Conservation (phyloP, 192 early-diverging fungal species). For the Haplosporangium gracile region DNA sequence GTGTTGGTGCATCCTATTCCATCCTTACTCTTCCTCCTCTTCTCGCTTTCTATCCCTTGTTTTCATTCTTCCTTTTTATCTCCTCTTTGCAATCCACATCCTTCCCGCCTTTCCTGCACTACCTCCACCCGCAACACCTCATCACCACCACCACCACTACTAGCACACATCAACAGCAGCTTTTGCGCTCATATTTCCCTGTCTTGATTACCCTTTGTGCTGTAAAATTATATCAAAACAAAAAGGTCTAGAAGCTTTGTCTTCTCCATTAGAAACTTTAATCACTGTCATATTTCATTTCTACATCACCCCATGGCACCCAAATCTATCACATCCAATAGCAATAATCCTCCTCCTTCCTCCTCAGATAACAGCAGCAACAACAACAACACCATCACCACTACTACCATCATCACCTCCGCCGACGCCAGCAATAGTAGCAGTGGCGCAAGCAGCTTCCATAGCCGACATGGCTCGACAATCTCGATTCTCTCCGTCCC, state of each 20-base stretch:
- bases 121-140: too few relatives aligned
- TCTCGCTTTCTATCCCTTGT: background rate
- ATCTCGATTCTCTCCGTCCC: constrained; percentile 41
- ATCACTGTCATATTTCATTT: background rate
- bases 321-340: background rate
- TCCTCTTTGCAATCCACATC: background rate
- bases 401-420: too few relatives aligned
- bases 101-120: background rate
- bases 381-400: background rate
- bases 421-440: too few relatives aligned
- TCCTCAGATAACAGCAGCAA: constrained; percentile 2
- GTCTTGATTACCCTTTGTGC: too few relatives aligned
- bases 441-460: background rate
- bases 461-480: background rate
- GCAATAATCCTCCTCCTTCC: background rate
- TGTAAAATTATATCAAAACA: too few relatives aligned
- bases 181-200: too few relatives aligned
- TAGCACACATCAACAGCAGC: too few relatives aligned
- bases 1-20: constrained; percentile 16
- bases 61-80: background rate
- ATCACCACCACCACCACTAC: too few relatives aligned
- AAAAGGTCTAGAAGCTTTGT: background rate
- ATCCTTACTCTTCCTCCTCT: constrained; percentile 16
- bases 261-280: background rate
- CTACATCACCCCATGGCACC: background rate